A percentile compares a stretch with the other conserved stretches of the same genome.
Conservation (phyloP, 1,284 basidiomycete genomes). For the Trametes hirsuta region DNA sequence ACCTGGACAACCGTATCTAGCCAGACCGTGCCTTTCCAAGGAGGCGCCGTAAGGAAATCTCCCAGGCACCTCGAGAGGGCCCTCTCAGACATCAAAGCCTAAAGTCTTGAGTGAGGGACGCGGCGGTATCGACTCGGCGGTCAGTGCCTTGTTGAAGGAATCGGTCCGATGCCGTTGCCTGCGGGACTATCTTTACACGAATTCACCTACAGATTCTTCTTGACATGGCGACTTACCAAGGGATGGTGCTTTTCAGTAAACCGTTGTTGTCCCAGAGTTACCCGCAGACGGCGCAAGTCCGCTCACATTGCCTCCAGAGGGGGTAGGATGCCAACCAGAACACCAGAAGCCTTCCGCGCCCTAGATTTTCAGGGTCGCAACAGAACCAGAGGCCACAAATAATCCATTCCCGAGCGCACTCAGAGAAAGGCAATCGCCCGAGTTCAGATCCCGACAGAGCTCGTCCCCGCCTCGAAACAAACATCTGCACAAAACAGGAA, state of each 20-base stretch:
- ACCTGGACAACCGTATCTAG: too few relatives aligned
- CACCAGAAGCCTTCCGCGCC: background rate
- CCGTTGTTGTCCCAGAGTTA: background rate
- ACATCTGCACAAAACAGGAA: slow-evolving; percentile 12
- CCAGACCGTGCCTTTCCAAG: too few relatives aligned
- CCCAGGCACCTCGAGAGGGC: too few relatives aligned
- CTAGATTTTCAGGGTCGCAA: background rate
- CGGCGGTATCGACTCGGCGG: background rate
- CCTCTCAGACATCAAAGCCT: too few relatives aligned
- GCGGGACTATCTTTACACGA: background rate
- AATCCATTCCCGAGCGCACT: background rate
- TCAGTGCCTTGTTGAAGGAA: background rate
- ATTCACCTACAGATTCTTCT: background rate
- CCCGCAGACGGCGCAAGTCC: background rate
- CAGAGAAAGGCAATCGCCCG: slow-evolving; percentile 9
- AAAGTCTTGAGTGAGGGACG: too few relatives aligned
- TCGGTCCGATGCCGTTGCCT: too few relatives aligned
- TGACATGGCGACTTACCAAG: background rate
- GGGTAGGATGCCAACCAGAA: background rate
- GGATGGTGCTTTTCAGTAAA: background rate
- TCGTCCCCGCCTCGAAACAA: slow-evolving; percentile 3
- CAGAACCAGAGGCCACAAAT: background rate
- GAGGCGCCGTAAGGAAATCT: too few relatives aligned
- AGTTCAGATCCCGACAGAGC: slow-evolving; percentile 3
- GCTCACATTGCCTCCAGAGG: background rate